Conservation (phyloP, 1,284 basidiomycete species). For the Heterobasidion parviporum region DNA sequence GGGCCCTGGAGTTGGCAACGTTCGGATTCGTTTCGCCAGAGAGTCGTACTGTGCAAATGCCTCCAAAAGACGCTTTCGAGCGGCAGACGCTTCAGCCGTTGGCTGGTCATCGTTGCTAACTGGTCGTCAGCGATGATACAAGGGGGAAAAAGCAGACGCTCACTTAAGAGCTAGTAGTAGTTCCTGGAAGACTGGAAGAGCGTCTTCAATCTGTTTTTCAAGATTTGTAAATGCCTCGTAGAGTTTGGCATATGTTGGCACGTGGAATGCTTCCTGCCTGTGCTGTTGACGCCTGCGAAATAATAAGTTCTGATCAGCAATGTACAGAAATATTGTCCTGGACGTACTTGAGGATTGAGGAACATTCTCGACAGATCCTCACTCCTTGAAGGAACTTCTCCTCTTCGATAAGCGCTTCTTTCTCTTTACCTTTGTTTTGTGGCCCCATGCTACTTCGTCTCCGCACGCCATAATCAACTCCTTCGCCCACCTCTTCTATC, state of each 20-base stretch:
- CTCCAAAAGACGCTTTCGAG: constrained; percentile 75
- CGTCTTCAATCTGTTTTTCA: constrained; percentile 70
- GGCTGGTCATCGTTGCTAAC: constrained; percentile 51
- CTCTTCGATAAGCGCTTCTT: constrained; percentile 46
- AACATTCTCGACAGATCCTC: constrained; percentile 78
- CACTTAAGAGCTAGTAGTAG: constrained; percentile 48
- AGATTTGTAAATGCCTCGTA: constrained; percentile 73
- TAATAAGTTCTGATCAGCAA: constrained; percentile 1
- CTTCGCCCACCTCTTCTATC: constrained; percentile 82
- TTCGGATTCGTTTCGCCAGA: constrained; percentile 77
- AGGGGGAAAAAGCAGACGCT: not conserved
- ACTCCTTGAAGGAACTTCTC: constrained; percentile 80
- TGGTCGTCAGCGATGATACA: not conserved
- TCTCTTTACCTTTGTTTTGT: constrained; percentile 22
- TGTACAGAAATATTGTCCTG: not conserved
- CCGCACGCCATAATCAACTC: constrained; percentile 78
- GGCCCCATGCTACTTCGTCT: constrained; percentile 25
- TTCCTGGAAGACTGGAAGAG: constrained; percentile 68
- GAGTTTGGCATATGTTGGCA: constrained; percentile 60
- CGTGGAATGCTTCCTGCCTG: constrained; percentile 53
- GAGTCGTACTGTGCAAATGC: constrained; percentile 86
- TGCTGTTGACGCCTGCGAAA: constrained; percentile 68
- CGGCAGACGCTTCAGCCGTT: constrained; percentile 58
- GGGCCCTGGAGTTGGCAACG: constrained; percentile 51
- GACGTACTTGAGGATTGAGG: constrained; percentile 68